phyloP scores from a whole-genome alignment of 2,329 filamentous ascomycete species.

The Furcasterigmium sp. region DNA sequence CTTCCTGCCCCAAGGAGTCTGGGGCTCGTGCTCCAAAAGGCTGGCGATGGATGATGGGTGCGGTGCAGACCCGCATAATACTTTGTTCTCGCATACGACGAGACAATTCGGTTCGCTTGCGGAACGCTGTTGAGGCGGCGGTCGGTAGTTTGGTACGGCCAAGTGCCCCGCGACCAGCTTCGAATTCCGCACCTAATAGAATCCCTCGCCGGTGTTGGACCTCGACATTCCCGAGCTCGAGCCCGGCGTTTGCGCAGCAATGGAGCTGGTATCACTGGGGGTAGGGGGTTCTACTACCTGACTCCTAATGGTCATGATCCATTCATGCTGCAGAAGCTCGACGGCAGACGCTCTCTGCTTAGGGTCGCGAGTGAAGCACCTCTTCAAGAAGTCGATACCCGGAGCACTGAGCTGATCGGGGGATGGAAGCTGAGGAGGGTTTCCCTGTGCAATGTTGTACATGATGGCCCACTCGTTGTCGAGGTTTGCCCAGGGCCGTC shows the following conservation, averaged over 20 bases:
- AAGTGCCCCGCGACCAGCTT: not conserved
- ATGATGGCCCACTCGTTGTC: conserved; percentile 99
- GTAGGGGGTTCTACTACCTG: conserved; percentile 61
- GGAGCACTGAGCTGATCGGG: conserved; percentile 76
- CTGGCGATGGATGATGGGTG: too few species aligned
- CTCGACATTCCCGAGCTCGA: conserved; percentile 31
- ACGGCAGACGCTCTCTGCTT: conserved; percentile 73
- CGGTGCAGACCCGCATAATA: too few species aligned
- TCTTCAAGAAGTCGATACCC: conserved; percentile 83
- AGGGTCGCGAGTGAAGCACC: conserved; percentile 84
- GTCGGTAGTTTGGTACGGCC: not conserved
- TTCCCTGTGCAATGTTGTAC: conserved; percentile 99
- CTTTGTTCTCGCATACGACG: too few species aligned
- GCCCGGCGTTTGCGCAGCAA: conserved; percentile 32
- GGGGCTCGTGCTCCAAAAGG: too few species aligned
- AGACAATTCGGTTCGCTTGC: too few species aligned
- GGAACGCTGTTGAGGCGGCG: too few species aligned
- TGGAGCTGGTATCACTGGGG: conserved; percentile 47
- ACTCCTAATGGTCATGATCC: conserved; percentile 66
- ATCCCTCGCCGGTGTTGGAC: conserved; percentile 12
- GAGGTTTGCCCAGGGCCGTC: conserved; percentile 87
- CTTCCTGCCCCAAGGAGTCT: too few species aligned
- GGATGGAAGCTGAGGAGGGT: conserved; percentile 79
- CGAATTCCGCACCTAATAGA: conserved; percentile 10
- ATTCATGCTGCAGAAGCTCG: conserved; percentile 90